phyloP scores from a whole-genome alignment of 371 early-diverging fungal genomes.

The Mortierella sp. region DNA sequence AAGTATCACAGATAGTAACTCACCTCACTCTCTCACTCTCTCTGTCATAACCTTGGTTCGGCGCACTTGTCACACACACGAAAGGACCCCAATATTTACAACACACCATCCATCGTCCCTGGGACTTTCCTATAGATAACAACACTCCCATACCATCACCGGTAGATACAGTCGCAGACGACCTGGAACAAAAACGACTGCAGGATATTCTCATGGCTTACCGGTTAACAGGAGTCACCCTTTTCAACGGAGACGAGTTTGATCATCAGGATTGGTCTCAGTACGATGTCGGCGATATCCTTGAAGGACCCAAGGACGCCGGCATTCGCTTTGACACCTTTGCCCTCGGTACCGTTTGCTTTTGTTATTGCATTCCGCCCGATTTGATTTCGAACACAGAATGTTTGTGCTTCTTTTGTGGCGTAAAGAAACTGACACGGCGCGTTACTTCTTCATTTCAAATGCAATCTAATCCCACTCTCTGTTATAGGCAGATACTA shows the following conservation, averaged over 20 bases:
- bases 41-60: neutral
- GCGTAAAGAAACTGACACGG: too few species aligned
- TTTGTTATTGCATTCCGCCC: neutral
- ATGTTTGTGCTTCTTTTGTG: too few species aligned
- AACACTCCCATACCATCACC: neutral
- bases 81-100: neutral
- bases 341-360: conserved; percentile 28
- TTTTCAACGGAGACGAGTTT: conserved; percentile 34
- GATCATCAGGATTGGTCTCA: conserved; percentile 23
- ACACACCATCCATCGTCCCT: neutral
- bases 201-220: conserved; percentile 52
- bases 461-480: neutral
- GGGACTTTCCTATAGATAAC: neutral
- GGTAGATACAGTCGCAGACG: neutral
- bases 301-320: conserved; percentile 24
- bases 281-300: conserved; percentile 16
- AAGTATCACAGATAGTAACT: conserved; percentile 27
- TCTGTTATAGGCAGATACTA: conserved; percentile 32
- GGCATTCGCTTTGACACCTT: conserved; percentile 55
- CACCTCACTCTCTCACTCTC: neutral
- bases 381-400: too few species aligned
- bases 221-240: conserved; percentile 46
- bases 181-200: conserved; percentile 38
- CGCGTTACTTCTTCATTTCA: too few species aligned
- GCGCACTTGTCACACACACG: neutral